Evolutionary conservation across 2,329 filamentous ascomycete species (phyloP), one percentile per base, ranked within the genome.

Genomic region (Cadophora malorum): DNA sequence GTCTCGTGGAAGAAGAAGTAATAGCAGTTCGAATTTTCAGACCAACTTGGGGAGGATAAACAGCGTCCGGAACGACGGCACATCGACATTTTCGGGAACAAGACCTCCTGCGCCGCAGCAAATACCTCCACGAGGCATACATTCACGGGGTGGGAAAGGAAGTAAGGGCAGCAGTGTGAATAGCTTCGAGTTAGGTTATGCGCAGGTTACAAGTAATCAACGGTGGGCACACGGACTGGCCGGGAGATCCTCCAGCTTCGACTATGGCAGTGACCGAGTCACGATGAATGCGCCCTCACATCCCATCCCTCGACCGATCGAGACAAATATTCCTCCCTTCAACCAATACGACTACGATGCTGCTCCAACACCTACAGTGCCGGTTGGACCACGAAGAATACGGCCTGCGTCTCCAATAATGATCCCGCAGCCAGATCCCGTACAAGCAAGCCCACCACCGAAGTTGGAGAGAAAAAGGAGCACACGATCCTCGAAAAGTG

Each of bases 331-430:
- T 49, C 49, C 73, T 25, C 25, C 71, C 0, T 72, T 74, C 35
- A 63, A 70, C 47, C 66, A 72, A 25, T 77, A 85, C 73, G 87
- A 91, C 74, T 89, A 90, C 80, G 91, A 96, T 77, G 91, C 93
- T 63, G 94, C 94, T 31, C 94, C 95, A 16, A 95, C 91, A 47
- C 95, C 95, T 5, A 94, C 89, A 33, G 85, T 97, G 45, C 93
- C 93, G 41, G 90, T 86, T 60, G 94, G 94, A 5, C 93, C 94
- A 66, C 88, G 93, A 70, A 81, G 85, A 72, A 74, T 79, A 56
- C 80, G 80, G 52, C 80, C 82, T 28, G 74, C 79, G 66, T 78
- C 77, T 53, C 78, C 74, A 69, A 79, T 79, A 58, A 71, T 78
- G 67, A 67, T 77, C 53, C 71, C 73, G 28, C 72, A 71, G 41